A percentile compares a stretch with the other conserved stretches of the same genome.
These are phyloP conservation scores for Tetrapisispora nanseiensis DNA, from an alignment of 805 yeast species.

Conservation along the genomic window DNA sequence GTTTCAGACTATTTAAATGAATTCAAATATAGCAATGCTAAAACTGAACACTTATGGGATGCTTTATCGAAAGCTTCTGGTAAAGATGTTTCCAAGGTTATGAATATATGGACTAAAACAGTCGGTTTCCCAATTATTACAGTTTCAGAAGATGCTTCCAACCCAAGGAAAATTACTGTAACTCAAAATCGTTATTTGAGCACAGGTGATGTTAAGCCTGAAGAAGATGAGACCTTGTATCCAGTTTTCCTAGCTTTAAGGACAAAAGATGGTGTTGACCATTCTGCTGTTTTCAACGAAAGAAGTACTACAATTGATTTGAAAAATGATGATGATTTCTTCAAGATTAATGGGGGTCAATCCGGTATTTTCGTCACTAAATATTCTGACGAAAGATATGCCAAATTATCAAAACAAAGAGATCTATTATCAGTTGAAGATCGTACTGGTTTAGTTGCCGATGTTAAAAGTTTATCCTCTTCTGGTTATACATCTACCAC, in stretches of 20 bases:
- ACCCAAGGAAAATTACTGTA: constrained; percentile 34
- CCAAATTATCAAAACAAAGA: constrained; percentile 48
- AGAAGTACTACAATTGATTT: constrained; percentile 40
- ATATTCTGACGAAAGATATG: constrained; percentile 60
- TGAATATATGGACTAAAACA: constrained; percentile 74
- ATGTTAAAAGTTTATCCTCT: constrained; percentile 59
- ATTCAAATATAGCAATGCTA: constrained; percentile 70
- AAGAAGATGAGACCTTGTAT: constrained; percentile 59
- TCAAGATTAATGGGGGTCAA: constrained; percentile 64
- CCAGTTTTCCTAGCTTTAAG: constrained; percentile 63
- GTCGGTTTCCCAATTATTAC: constrained; percentile 69
- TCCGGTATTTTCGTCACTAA: constrained; percentile 69
- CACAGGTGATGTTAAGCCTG: constrained; percentile 68
- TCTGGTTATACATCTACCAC: constrained; percentile 61
- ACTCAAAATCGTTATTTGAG: constrained; percentile 67
- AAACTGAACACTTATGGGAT: constrained; percentile 69
- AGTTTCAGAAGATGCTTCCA: constrained; percentile 46
- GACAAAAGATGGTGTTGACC: constrained; percentile 51
- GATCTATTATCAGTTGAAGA: constrained; percentile 63
- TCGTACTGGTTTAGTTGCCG: constrained; percentile 73
- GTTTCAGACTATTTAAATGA: constrained; percentile 67
- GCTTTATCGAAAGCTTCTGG: constrained; percentile 63
- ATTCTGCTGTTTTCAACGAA: constrained; percentile 43
- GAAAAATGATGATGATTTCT: constrained; percentile 37
- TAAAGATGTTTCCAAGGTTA: constrained; percentile 57